phyloP scores from a whole-genome alignment of 768 basidiomycete species.

The Hypholoma fasciculare region DNA sequence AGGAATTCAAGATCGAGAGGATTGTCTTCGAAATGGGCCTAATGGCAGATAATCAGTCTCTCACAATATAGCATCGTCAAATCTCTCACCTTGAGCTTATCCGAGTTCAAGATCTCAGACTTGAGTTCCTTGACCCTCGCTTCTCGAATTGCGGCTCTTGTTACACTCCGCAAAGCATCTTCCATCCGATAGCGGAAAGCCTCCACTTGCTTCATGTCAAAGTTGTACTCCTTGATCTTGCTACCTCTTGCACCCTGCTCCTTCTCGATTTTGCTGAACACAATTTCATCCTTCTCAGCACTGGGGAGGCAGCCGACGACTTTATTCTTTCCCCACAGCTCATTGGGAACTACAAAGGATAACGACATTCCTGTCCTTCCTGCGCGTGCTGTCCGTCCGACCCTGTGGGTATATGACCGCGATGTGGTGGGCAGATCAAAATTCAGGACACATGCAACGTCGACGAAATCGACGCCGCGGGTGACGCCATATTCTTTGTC shows the following conservation, averaged over 20 bases:
- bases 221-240: conserved; percentile 85
- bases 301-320: conserved; percentile 68
- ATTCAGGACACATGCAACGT: conserved; percentile 96
- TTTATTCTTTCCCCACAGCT: conserved; percentile 73
- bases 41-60: conserved; percentile 1
- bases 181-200: conserved; percentile 98
- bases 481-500: conserved; percentile 92
- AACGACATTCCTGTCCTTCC: conserved; percentile 91
- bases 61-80: background rate
- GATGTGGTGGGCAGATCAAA: conserved; percentile 93
- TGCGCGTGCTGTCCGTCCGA: conserved; percentile 95
- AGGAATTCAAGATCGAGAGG: conserved; percentile 91
- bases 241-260: conserved; percentile 64
- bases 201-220: conserved; percentile 95
- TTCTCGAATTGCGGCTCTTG: conserved; percentile 82
- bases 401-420: conserved; percentile 90
- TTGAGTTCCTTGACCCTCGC: conserved; percentile 94
- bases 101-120: conserved; percentile 90
- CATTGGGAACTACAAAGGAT: conserved; percentile 78
- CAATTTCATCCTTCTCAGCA: conserved; percentile 72
- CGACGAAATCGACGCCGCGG: conserved; percentile 94
- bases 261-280: conserved; percentile 75
- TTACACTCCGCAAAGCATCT: conserved; percentile 89
- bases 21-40: conserved; percentile 99
- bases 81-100: conserved; percentile 84